Evolutionary conservation across 2,329 filamentous ascomycete genomes (phyloP), one percentile per base, ranked within the genome.

Genomic region (Exophiala mesophila): DNA sequence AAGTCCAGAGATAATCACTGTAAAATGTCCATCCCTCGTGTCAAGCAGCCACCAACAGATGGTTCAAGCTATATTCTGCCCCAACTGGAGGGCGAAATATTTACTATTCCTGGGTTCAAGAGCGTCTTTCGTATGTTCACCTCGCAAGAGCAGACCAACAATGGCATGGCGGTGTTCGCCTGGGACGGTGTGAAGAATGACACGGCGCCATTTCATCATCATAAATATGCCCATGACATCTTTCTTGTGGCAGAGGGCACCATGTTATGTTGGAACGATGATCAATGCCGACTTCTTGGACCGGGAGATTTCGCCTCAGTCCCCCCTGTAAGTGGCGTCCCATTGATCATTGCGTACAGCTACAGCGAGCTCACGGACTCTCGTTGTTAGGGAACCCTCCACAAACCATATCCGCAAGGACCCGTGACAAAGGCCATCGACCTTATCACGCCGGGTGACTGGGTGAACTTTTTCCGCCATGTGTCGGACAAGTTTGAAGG

Each of bases 391-490:
- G 68, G 62, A 48, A 63, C 72, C 7, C 63, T 78, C 34, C 76
- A 79, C 54, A 76, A 77, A 50, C 75, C 75, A 3, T 69, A 77
- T 40, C 61, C 74, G 19, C 60, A 74, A 2, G 73, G 73, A 2
- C 66, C 71, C 0, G 72, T 77, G 46, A 74, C 73, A 2, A 75
- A 78, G 47, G 67, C 68, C 13, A 59, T 73, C 2, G 74, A 74
- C 9, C 57, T 79, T 3, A 71, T 78, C 17, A 71, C 72, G 0
- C 76, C 75, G 0, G 76, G 74, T 4, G 74, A 76, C 55, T 79
- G 75, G 76, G 63, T 77, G 16, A 74, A 78, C 52, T 78, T 79
- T 62, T 80, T 78, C 62, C 68, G 75, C 39, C 72, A 76, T 53
- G 68, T 78, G 4, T 68, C 67, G 17, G 74, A 79, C 56, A 63